phyloP scores from a whole-genome alignment of 1,284 basidiomycete genomes.

The Cerrena zonata region DNA sequence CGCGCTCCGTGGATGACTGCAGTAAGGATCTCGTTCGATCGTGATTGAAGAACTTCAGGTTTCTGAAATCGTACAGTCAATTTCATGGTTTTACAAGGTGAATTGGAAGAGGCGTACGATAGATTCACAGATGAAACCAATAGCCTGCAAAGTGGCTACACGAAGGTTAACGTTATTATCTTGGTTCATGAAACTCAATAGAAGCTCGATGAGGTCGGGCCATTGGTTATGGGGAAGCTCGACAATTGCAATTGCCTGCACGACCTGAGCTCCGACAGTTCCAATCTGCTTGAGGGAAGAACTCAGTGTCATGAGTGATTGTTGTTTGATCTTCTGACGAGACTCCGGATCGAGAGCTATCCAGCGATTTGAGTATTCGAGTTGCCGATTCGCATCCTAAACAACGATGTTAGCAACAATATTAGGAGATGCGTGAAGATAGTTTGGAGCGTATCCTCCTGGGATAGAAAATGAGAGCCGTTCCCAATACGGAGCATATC shows the following conservation, averaged over 20 bases:
- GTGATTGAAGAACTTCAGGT: slow-evolving; percentile 82
- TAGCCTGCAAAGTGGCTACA: slow-evolving; percentile 88
- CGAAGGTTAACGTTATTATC: slow-evolving; percentile 72
- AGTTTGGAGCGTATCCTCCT: no score
- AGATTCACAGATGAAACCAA: slow-evolving; percentile 95
- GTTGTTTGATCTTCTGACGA: slow-evolving; percentile 83
- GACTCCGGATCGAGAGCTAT: slow-evolving; percentile 64
- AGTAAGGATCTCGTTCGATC: slow-evolving; percentile 96
- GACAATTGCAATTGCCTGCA: slow-evolving; percentile 88
- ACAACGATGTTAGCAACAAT: slow-evolving; percentile 14
- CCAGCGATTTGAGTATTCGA: slow-evolving; percentile 78
- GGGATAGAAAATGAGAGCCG: no score
- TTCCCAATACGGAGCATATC: no score
- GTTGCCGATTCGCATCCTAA: slow-evolving; percentile 76
- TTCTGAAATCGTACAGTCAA: no score
- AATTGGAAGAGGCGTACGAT: slow-evolving; percentile 64
- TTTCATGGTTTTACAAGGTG: neutral
- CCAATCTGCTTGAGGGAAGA: slow-evolving; percentile 74
- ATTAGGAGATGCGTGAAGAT: slow-evolving; percentile 13
- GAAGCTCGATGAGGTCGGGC: slow-evolving; percentile 83
- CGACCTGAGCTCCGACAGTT: slow-evolving; percentile 85
- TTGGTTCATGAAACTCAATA: slow-evolving; percentile 84
- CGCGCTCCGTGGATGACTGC: slow-evolving; percentile 97
- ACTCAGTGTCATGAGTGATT: slow-evolving; percentile 77
- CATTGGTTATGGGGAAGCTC: slow-evolving; percentile 87